phyloP scores from a whole-genome alignment of 1,139 yeast species.

The Pichia sp. region DNA sequence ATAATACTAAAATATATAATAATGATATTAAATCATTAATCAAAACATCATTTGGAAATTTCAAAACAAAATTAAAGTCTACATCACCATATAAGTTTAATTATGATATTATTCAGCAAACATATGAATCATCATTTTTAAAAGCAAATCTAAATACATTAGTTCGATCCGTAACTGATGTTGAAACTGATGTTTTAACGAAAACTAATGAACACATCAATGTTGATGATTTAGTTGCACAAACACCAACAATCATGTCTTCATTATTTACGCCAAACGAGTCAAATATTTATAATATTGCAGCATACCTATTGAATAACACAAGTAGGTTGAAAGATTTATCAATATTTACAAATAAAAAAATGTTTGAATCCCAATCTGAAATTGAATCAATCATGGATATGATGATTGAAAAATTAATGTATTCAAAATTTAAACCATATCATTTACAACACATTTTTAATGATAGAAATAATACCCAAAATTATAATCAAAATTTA shows the following conservation, averaged over 20 bases:
- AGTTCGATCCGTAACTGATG: constrained; percentile 1
- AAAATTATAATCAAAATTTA: constrained; percentile 28
- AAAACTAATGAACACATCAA: constrained; percentile 8
- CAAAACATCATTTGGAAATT: constrained; percentile 11
- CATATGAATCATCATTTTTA: constrained; percentile 10
- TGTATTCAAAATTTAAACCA: constrained; percentile 28
- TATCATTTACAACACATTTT: constrained; percentile 22
- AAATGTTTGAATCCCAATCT: not conserved
- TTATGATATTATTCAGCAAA: constrained; percentile 10
- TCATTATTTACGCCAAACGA: constrained; percentile 4
- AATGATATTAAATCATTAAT: constrained; percentile 10
- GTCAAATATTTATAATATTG: not conserved
- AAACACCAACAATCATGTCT: constrained; percentile 4
- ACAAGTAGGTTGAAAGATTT: not conserved
- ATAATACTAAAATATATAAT: constrained; percentile 2
- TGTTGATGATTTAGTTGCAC: not conserved
- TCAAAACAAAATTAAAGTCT: constrained; percentile 10
- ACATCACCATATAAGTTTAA: constrained; percentile 4
- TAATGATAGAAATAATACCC: constrained; percentile 25
- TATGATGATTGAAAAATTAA: constrained; percentile 21
- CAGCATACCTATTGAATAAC: constrained; percentile 4
- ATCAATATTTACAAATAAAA: not conserved
- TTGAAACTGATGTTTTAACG: constrained; percentile 10
- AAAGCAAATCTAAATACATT: constrained; percentile 6
- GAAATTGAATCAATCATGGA: constrained; percentile 10